These are phyloP conservation scores for Bocquillonia castaneifolia DNA, from an alignment of 441 rosid genomes.

Conservation along the genomic window DNA sequence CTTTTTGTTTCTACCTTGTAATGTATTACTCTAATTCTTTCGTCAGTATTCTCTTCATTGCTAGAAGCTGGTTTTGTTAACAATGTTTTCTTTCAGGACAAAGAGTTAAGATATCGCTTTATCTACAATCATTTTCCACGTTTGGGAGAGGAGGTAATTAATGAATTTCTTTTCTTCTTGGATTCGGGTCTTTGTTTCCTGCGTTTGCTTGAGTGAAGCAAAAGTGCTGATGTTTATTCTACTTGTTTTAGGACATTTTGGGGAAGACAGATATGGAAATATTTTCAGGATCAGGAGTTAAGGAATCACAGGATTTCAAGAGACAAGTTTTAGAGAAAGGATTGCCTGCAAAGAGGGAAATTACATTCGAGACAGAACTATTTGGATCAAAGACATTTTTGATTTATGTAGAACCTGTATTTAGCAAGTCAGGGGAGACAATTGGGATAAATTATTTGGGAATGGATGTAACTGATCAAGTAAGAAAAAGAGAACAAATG, in stretches of 20 bases:
- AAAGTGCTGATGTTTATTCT: constrained; percentile 4
- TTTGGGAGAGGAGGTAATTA: constrained; percentile 69
- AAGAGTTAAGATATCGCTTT: constrained; percentile 80
- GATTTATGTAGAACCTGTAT: constrained; percentile 91
- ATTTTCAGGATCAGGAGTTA: constrained; percentile 82
- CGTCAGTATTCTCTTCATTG: not conserved
- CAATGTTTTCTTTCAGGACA: constrained; percentile 54
- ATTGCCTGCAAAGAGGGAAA: constrained; percentile 83
- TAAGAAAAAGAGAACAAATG: constrained; percentile 78
- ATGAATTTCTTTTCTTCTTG: constrained; percentile 19
- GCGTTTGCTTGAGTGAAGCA: constrained; percentile 9
- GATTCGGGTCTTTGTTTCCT: constrained; percentile 13
- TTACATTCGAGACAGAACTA: constrained; percentile 76
- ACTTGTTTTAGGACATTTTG: constrained; percentile 64
- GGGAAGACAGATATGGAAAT: constrained; percentile 92
- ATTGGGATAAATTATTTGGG: constrained; percentile 96
- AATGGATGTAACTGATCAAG: constrained; percentile 97
- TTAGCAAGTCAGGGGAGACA: constrained; percentile 76
- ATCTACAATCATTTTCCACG: constrained; percentile 89
- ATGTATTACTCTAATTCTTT: not conserved
- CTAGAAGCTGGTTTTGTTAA: constrained; percentile 13
- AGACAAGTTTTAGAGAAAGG: constrained; percentile 86
- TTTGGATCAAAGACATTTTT: constrained; percentile 86
- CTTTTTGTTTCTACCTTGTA: not conserved
- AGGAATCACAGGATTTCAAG: constrained; percentile 91